These are phyloP conservation scores for Pseudevernia furfuracea DNA, from an alignment of 495 filamentous ascomycete species.

Conservation along the genomic window DNA sequence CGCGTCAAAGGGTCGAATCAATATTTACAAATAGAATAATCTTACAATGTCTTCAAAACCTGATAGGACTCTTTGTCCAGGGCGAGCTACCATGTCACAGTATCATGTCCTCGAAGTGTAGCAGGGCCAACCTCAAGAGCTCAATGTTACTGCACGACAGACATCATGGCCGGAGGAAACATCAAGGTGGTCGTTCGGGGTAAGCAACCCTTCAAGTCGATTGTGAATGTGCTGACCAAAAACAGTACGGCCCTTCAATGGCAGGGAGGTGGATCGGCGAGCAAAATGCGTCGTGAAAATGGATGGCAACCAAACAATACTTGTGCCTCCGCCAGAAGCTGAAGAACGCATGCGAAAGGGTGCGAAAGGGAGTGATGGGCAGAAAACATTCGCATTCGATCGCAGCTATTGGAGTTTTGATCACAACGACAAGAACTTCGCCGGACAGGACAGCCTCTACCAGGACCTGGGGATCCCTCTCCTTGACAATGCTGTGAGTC, in stretches of 20 bases:
- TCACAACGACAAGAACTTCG: conserved; percentile 70
- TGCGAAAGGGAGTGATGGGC: conserved; percentile 58
- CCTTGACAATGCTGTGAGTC: conserved; percentile 71
- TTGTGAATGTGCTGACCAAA: conserved; percentile 84
- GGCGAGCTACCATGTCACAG: neutral
- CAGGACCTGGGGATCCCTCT: conserved; percentile 81
- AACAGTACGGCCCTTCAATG: conserved; percentile 53
- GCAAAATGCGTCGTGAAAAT: conserved; percentile 99
- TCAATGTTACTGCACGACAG: conserved; percentile 10
- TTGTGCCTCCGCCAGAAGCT: conserved; percentile 64
- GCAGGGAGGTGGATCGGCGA: conserved; percentile 68
- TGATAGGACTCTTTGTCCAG: neutral
- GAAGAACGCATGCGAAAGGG: conserved; percentile 53
- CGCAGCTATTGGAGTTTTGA: conserved; percentile 97
- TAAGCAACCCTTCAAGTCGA: neutral
- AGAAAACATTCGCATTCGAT: conserved; percentile 92
- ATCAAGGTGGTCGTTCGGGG: conserved; percentile 98
- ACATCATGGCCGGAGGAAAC: conserved; percentile 53
- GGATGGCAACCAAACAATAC: conserved; percentile 83
- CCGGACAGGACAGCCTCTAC: conserved; percentile 84
- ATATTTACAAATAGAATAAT: neutral
- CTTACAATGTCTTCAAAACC: neutral
- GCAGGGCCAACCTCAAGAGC: conserved; percentile 3
- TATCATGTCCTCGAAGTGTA: neutral
- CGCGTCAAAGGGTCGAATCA: neutral